These are phyloP conservation scores for Peronospora belbahrii DNA, from an alignment of 352 stramenopile genomes.

Conservation along the genomic window DNA sequence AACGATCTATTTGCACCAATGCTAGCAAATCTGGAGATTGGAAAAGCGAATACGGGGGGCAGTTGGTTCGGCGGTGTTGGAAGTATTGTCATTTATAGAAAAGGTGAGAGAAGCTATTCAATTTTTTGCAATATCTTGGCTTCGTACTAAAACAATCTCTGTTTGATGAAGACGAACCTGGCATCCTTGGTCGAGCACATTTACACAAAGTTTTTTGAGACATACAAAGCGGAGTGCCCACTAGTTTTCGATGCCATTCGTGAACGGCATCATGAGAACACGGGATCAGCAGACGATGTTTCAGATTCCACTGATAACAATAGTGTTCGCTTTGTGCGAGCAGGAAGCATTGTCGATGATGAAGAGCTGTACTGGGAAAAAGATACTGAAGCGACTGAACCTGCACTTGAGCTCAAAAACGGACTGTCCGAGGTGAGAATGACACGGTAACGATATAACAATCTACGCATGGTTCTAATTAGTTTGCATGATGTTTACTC, in stretches of 20 bases:
- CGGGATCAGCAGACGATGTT: conserved; percentile 18
- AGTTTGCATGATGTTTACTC: conserved; percentile 5
- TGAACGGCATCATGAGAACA: conserved; percentile 44
- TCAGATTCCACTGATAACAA: conserved; percentile 20
- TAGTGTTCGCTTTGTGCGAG: conserved; percentile 49
- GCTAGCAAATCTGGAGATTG: conserved; percentile 43
- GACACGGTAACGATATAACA: neutral
- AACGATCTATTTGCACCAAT: conserved; percentile 60
- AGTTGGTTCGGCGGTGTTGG: conserved; percentile 64
- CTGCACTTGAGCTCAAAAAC: conserved; percentile 33
- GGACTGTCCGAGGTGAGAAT: conserved; percentile 38
- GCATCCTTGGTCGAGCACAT: conserved; percentile 68
- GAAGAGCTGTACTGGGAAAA: conserved; percentile 80
- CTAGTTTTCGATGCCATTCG: conserved; percentile 69
- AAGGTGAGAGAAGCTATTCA: conserved; percentile 31
- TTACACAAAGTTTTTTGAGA: conserved; percentile 72
- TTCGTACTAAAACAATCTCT: conserved; percentile 5
- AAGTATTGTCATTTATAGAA: conserved; percentile 68
- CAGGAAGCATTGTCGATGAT: conserved; percentile 41
- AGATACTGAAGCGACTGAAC: conserved; percentile 38
- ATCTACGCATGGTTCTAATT: neutral
- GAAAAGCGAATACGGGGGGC: conserved; percentile 47
- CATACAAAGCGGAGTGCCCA: conserved; percentile 58
- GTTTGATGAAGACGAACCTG: conserved; percentile 42
- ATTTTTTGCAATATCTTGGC: neutral